Evolutionary conservation across 2,329 filamentous ascomycete genomes (phyloP).

Genomic region (Exophiala sideris): DNA sequence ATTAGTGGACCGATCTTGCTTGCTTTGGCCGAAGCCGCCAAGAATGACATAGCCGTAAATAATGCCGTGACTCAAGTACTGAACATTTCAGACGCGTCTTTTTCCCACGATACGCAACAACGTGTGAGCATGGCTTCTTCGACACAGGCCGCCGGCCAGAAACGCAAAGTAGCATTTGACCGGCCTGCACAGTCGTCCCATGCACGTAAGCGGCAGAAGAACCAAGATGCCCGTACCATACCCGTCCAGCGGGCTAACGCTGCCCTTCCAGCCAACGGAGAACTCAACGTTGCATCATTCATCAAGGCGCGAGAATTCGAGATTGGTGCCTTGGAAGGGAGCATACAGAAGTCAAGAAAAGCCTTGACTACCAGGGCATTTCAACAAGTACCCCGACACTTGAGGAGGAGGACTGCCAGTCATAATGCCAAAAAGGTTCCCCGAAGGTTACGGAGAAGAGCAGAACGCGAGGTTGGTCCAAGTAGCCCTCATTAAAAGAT

Average conservation of each 20-base stretch:
- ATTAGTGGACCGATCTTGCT: no score
- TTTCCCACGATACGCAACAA: no score
- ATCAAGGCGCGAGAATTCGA: constrained; percentile 83
- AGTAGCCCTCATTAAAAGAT: background rate
- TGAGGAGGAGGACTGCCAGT: constrained; percentile 85
- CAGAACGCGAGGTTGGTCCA: constrained; percentile 56
- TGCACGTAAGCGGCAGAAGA: constrained; percentile 39
- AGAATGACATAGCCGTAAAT: no score
- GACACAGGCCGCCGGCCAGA: constrained; percentile 18
- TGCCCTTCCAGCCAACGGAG: constrained; percentile 59
- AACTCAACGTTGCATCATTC: constrained; percentile 81
- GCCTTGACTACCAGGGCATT: constrained; percentile 70
- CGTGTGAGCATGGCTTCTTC: constrained; percentile 12
- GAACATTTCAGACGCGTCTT: no score
- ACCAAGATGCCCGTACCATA: constrained; percentile 46
- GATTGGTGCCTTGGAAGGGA: constrained; percentile 77
- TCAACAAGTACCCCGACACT: constrained; percentile 78
- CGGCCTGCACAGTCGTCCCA: constrained; percentile 7
- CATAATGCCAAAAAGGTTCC: constrained; percentile 93
- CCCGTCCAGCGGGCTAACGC: constrained; percentile 43
- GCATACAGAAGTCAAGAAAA: constrained; percentile 71
- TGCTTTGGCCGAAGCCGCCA: no score
- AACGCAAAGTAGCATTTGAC: constrained; percentile 23
- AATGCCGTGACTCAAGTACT: no score
- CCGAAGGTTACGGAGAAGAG: constrained; percentile 67